These are phyloP conservation scores for Musa acuminata DNA, from an alignment of 176 grass and related monocot genomes.

Conservation along the genomic window DNA sequence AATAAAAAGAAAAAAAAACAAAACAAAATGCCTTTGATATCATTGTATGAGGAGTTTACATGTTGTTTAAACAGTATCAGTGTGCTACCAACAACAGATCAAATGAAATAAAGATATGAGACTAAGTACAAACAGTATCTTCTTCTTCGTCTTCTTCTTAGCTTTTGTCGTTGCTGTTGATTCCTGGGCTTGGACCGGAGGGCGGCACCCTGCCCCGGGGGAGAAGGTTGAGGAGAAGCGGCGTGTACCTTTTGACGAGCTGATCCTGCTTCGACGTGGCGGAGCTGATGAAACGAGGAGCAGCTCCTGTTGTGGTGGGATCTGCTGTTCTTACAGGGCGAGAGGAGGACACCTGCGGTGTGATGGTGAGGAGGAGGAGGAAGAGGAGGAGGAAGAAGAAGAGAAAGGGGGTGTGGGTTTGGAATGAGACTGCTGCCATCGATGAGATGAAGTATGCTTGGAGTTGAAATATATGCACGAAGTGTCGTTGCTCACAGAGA, in stretches of 20 bases:
- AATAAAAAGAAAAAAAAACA: too few relatives aligned
- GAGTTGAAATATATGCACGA: not conserved
- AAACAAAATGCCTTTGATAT: too few relatives aligned
- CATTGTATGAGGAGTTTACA: too few relatives aligned
- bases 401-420: not conserved
- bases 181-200: conserved; percentile 4
- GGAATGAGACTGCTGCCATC: not conserved
- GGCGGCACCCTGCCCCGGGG: not conserved
- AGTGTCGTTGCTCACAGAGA: too few relatives aligned
- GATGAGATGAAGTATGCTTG: not conserved
- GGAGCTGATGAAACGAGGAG: not conserved
- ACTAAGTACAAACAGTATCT: too few relatives aligned
- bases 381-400: not conserved
- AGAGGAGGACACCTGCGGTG: not conserved
- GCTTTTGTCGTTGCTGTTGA: not conserved
- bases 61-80: too few relatives aligned
- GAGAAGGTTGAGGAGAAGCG: conserved; percentile 1
- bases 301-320: too few relatives aligned
- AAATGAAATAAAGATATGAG: too few relatives aligned
- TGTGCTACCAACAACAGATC: too few relatives aligned
- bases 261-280: not conserved
- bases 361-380: not conserved
- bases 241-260: not conserved
- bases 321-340: not conserved
- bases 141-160: too few relatives aligned